Conservation (phyloP, 352 stramenopile genomes). For the Globisporangium cylindrosporum region DNA sequence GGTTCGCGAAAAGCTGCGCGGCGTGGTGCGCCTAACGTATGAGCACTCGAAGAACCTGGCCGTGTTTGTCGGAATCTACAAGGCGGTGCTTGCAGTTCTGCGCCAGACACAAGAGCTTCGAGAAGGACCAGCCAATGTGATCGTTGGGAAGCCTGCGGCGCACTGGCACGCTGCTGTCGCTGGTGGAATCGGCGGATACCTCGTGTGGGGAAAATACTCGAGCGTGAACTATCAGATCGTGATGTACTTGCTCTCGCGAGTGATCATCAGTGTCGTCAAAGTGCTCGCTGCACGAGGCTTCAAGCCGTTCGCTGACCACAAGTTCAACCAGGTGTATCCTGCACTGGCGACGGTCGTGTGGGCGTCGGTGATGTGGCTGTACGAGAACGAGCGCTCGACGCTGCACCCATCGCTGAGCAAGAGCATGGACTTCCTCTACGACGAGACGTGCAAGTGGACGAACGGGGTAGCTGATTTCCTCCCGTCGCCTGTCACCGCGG, state of each 20-base stretch:
- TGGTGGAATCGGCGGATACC: constrained; percentile 71
- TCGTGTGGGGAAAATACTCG: constrained; percentile 85
- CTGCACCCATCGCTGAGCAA: constrained; percentile 80
- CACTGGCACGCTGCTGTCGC: constrained; percentile 81
- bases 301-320: constrained; percentile 58
- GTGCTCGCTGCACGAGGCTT: constrained; percentile 59
- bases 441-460: constrained; percentile 78
- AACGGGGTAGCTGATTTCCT: constrained; percentile 72
- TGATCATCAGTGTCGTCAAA: constrained; percentile 66
- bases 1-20: constrained; percentile 70
- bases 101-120: constrained; percentile 48
- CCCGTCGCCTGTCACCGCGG: constrained; percentile 68
- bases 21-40: constrained; percentile 74
- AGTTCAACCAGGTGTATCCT: constrained; percentile 78
- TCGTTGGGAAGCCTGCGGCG: constrained; percentile 61
- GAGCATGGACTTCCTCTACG: constrained; percentile 90
- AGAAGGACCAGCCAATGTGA: constrained; percentile 25
- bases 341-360: constrained; percentile 73
- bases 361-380: constrained; percentile 85
- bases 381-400: constrained; percentile 76
- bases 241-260: constrained; percentile 84
- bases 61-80: constrained; percentile 88
- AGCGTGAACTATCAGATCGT: constrained; percentile 89
- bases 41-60: constrained; percentile 88
- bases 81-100: constrained; percentile 63